Evolutionary conservation across 2,329 filamentous ascomycete species (phyloP).

Genomic region (Macrophomina phaseolina): DNA sequence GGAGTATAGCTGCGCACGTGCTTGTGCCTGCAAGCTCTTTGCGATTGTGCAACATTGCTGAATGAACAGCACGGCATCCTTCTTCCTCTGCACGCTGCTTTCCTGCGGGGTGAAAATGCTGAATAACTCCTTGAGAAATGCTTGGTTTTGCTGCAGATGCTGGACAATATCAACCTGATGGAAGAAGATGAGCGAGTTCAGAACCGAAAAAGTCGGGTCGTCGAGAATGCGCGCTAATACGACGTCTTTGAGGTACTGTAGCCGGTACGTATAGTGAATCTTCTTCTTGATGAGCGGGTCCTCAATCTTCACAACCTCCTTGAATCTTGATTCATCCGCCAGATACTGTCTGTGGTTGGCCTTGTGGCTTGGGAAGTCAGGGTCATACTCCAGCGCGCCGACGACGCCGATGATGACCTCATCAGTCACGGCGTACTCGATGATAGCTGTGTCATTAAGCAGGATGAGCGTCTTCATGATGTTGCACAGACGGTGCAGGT

Average conservation of each 20-base stretch:
- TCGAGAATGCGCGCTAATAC: constrained; percentile 94
- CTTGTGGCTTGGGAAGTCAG: constrained; percentile 96
- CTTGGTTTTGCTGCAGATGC: constrained; percentile 81
- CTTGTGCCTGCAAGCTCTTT: constrained; percentile 88
- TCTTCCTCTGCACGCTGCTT: constrained; percentile 73
- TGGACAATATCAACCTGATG: constrained; percentile 98
- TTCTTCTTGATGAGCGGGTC: constrained; percentile 82
- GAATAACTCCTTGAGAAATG: constrained; percentile 85
- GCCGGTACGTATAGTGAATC: constrained; percentile 93
- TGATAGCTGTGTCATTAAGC: constrained; percentile 92
- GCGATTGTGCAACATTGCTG: constrained; percentile 94
- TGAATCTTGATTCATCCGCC: constrained; percentile 85
- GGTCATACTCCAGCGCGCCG: constrained; percentile 95
- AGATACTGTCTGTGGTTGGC: constrained; percentile 96
- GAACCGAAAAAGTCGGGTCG: constrained; percentile 94
- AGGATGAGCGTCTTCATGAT: constrained; percentile 97
- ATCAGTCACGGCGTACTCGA: constrained; percentile 91
- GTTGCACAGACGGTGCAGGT: constrained; percentile 91
- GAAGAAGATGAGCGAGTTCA: constrained; percentile 98
- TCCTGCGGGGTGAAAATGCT: constrained; percentile 76
- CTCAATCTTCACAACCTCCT: constrained; percentile 93
- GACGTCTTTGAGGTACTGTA: constrained; percentile 98
- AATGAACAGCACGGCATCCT: constrained; percentile 94
- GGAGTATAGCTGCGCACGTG: constrained; percentile 80
- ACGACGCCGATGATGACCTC: constrained; percentile 89